Evolutionary conservation across 768 basidiomycete species (phyloP).

Genomic region (Leccinum rimulosum): DNA sequence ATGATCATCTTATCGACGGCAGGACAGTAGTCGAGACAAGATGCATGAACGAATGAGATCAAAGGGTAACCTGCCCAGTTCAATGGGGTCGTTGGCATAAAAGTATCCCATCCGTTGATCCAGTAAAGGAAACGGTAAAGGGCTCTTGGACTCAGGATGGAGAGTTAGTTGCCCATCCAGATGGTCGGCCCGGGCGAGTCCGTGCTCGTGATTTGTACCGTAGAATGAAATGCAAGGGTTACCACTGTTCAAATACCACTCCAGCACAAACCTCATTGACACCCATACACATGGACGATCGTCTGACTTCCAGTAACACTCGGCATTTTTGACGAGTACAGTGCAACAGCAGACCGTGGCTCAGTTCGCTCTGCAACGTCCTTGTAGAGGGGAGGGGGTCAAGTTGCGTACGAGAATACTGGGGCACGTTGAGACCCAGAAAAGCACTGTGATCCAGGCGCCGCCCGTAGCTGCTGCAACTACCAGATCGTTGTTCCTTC

Average conservation of each 20-base stretch:
- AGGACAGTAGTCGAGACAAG: too few relatives aligned
- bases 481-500: background rate
- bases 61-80: too few relatives aligned
- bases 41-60: too few relatives aligned
- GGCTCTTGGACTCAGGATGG: background rate
- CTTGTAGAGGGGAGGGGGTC: background rate
- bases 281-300: background rate
- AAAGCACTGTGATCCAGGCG: too few relatives aligned
- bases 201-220: background rate
- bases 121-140: background rate
- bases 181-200: background rate
- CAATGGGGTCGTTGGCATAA: background rate
- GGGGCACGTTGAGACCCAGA: too few relatives aligned
- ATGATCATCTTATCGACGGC: background rate
- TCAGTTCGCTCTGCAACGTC: background rate
- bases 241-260: too few relatives aligned
- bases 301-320: background rate
- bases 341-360: background rate
- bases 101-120: background rate
- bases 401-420: too few relatives aligned
- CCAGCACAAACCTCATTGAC: too few relatives aligned
- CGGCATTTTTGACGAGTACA: background rate
- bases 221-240: background rate
- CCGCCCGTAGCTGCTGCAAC: background rate
- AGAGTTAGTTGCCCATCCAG: background rate